phyloP scores from a whole-genome alignment of 2,329 filamentous ascomycete species.

The Pseudopyricularia javanii region DNA sequence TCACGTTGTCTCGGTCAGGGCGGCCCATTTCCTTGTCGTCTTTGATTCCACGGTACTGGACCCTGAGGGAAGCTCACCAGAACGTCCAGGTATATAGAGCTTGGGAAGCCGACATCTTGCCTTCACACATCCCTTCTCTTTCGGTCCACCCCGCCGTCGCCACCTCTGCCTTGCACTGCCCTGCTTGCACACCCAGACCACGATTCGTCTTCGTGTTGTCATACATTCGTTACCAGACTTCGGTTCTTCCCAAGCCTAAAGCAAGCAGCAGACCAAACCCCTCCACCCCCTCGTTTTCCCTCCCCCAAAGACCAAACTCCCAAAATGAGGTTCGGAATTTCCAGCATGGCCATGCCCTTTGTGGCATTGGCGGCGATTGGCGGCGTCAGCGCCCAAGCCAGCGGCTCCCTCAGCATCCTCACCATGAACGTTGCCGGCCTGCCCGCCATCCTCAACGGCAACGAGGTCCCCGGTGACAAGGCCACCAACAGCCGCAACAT shows the following conservation, averaged over 20 bases:
- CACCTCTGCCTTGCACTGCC: too few species aligned
- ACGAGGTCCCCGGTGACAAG: constrained; percentile 52
- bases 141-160: too few species aligned
- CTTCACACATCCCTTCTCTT: too few species aligned
- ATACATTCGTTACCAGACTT: too few species aligned
- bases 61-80: too few species aligned
- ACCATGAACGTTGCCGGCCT: constrained; percentile 50
- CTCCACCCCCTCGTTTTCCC: background rate
- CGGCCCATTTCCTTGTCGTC: too few species aligned
- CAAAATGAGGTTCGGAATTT: constrained; percentile 2
- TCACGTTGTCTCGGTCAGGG: too few species aligned
- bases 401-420: constrained; percentile 34
- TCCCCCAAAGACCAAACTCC: background rate
- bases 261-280: background rate
- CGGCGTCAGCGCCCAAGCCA: background rate
- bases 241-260: background rate
- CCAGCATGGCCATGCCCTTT: background rate
- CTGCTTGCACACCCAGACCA: too few species aligned
- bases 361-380: background rate
- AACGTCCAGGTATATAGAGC: too few species aligned
- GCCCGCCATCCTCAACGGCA: constrained; percentile 41
- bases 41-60: too few species aligned
- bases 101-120: too few species aligned
- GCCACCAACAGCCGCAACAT: constrained; percentile 42
- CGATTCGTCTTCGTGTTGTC: too few species aligned